Evolutionary conservation across 2,329 filamentous ascomycete species (phyloP).

Genomic region (Fusarium sp.): DNA sequence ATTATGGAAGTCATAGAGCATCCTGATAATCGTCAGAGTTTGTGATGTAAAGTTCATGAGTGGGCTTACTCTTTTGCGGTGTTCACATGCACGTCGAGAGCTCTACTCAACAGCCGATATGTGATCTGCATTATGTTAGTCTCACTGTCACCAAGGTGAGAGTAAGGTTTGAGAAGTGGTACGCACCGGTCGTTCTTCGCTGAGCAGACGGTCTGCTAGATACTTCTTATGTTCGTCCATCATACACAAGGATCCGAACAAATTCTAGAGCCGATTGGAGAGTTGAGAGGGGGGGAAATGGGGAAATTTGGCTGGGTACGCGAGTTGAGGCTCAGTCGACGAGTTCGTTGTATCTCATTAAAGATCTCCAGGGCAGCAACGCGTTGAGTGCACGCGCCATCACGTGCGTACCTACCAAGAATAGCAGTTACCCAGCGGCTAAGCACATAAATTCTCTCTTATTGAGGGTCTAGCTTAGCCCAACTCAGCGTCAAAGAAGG

Average conservation of each 20-base stretch:
- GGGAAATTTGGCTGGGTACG: neutral
- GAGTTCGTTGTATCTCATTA: slow-evolving; percentile 24
- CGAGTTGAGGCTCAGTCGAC: slow-evolving; percentile 7
- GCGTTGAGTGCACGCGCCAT: slow-evolving; percentile 52
- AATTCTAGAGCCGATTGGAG: neutral
- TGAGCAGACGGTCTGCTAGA: slow-evolving; percentile 82
- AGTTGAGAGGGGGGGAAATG: neutral
- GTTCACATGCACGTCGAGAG: slow-evolving; percentile 87
- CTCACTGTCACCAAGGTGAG: neutral
- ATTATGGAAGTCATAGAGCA: slow-evolving; percentile 90
- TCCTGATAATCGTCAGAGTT: slow-evolving; percentile 67
- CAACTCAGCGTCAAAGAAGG: neutral
- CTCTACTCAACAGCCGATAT: slow-evolving; percentile 87
- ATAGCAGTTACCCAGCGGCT: neutral
- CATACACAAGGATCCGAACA: neutral
- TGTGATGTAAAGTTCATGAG: slow-evolving; percentile 6
- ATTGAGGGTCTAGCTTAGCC: neutral
- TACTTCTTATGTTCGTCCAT: slow-evolving; percentile 78
- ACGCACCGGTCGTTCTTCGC: slow-evolving; percentile 80
- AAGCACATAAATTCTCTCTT: neutral
- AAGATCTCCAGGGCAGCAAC: slow-evolving; percentile 24
- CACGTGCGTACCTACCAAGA: slow-evolving; percentile 50
- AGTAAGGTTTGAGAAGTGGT: neutral
- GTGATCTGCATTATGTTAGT: slow-evolving; percentile 74
- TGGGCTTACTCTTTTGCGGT: slow-evolving; percentile 84